Base-by-base conservation (phyloP, 495 filamentous ascomycete species). In the Letharia columbiana region DNA sequence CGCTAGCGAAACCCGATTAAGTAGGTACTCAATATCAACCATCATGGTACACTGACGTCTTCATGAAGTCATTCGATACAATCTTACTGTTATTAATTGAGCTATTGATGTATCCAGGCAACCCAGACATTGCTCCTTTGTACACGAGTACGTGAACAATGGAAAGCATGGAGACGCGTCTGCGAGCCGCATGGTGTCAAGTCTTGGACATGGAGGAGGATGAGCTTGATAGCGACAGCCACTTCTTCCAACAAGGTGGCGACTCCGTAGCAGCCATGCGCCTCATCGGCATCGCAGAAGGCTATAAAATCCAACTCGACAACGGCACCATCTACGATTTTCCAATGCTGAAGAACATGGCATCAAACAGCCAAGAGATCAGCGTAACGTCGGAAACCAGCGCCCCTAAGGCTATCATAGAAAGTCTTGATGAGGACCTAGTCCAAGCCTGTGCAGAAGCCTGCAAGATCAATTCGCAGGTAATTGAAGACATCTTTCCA, bases 191-290 rank as follows among this genome's bases (percentile, higher is more conserved):
- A n/a, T 67, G 65, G 65, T 67, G 54, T 17, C 23, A 28, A 23
- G 65, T 62, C n/a, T 33, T 67, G 18, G 59, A 45, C 35, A 13
- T 54, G 35, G 65, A 67, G 17, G 41, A 54, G 8, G 28, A 39
- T 9, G 60, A 63, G 1, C 33, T 62, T 18, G 31, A 45, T 17
- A n/a, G 23, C 13, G 58, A 61, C 23, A 61, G 60, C 45, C 31
- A 50, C 50, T 67, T 67, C 57, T 67, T 67, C 33, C 13, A 44
- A 9, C 28, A 49, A 61, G 65, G 65, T 4, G 65, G 65, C n/a
- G 65, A 67, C 47, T 67, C 65, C 45, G 65, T 67, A 31, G 18
- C 41, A 9, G 57, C 65, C 1, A 62, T 67, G 11, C 65, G 59
- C 31, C 60, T 67, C 11, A 44, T 65, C 9, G n/a, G 5, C 12